Evolutionary conservation across 2,329 filamentous ascomycete species (phyloP), one percentile per base, ranked within the genome.

Genomic region (Alternaria novae-zelandiae): DNA sequence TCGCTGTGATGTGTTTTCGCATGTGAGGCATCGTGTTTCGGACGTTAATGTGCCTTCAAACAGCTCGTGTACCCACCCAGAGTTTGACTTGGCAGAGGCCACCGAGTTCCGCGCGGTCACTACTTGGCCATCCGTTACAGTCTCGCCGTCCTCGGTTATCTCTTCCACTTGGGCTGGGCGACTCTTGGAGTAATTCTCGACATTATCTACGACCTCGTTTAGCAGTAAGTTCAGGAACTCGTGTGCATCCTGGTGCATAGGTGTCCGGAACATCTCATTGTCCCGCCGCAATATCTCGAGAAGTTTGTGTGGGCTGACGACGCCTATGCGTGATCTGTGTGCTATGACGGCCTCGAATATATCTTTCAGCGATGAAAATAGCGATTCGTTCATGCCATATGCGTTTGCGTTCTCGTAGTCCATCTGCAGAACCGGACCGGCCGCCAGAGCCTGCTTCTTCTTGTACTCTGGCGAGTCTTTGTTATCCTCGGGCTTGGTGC

Each of bases 201-300:
- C 94, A 74, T 95, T 97, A 51, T 94, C 88, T 56, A 99, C 95
- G 32, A 99, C 92, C 77, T 97, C 92, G 79, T 99, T 99, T n/a
- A 99, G 85, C 3, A 99, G 86, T 30, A 98, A 84, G 63, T 97
- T 97, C 72, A 98, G 88, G 71, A 99, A 99, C 77, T 99, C 96
- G 79, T 99, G 96, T 1, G 96, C 96, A 78, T 99, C 96, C 78
- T 99, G 96, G 79, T 99, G 96, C 92, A 97, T 97, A 5, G 94
- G 92, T 43, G 94, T 95, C 62, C 94, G 90, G 75, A 99, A 99
- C 91, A 97, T 94, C 79, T 99, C 96, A 78, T 99, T 97, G 73
- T 98, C 93, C 66, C 92, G 89, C 76, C 94, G 93, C 75, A 99
- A 89, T 25, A 97, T 94, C 76, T 99, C 95, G 36, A 99, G 85